Evolutionary conservation across 306 rosid genomes (phyloP).

Genomic region (Astragalus glycyphyllos): DNA sequence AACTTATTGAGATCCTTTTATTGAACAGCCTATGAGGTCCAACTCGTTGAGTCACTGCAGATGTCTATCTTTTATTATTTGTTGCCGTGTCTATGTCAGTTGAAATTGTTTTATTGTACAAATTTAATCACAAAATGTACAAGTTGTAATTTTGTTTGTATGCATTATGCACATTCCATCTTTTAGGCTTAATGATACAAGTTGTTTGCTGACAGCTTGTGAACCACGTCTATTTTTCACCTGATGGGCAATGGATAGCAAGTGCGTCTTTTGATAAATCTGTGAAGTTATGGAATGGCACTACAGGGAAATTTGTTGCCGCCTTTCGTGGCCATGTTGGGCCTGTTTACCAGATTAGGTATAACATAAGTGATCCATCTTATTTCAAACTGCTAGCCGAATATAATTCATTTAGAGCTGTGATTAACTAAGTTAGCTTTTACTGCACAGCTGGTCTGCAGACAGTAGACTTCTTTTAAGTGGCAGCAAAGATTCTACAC

Average conservation of each 20-base stretch:
- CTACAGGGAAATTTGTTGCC: constrained; percentile 79
- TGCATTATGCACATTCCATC: background rate
- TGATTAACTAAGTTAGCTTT: constrained; percentile 39
- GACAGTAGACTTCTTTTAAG: constrained; percentile 94
- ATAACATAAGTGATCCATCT: background rate
- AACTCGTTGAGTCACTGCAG: background rate
- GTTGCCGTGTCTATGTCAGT: background rate
- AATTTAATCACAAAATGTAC: constrained; percentile 7
- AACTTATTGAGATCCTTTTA: constrained; percentile 25
- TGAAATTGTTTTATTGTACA: constrained; percentile 21
- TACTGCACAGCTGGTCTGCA: constrained; percentile 86
- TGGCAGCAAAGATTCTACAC: constrained; percentile 92
- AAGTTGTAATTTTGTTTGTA: background rate
- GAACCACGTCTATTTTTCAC: constrained; percentile 92
- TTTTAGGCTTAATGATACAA: constrained; percentile 30
- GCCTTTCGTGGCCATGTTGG: constrained; percentile 94
- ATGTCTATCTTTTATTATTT: background rate
- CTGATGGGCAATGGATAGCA: constrained; percentile 98
- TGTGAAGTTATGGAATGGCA: constrained; percentile 89
- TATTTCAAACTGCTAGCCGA: constrained; percentile 22
- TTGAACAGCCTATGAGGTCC: background rate
- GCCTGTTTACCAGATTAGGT: constrained; percentile 96
- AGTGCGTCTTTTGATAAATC: constrained; percentile 97
- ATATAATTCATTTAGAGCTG: constrained; percentile 26
- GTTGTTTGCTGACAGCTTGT: constrained; percentile 66